Evolutionary conservation across 257 asterid genomes (phyloP).

Genomic region (Gentiana straminea): DNA sequence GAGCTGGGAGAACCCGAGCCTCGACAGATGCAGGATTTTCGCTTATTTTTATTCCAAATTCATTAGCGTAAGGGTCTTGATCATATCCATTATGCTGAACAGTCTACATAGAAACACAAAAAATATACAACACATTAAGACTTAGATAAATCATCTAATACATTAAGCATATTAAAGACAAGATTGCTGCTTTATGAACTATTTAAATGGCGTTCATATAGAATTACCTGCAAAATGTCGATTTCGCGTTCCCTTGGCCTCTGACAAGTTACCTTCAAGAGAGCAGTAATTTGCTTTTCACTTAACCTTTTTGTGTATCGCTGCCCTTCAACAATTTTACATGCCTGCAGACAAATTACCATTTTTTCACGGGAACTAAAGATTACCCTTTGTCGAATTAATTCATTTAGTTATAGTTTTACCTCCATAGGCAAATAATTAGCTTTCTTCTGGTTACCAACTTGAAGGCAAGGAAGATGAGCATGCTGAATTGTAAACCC

Average conservation of each 20-base stretch:
- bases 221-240: conserved; percentile 73
- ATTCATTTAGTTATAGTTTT: background rate
- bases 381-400: background rate
- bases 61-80: conserved; percentile 88
- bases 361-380: conserved; percentile 10
- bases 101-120: conserved; percentile 39
- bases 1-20: conserved; percentile 98
- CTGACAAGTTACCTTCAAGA: conserved; percentile 91
- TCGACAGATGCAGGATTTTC: conserved; percentile 82
- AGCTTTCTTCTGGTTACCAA: conserved; percentile 99
- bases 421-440: conserved; percentile 99
- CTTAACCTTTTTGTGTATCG: conserved; percentile 94
- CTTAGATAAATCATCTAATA: conserved; percentile 1
- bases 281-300: conserved; percentile 91
- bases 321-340: conserved; percentile 98
- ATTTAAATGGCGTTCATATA: no score
- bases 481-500: conserved; percentile 81
- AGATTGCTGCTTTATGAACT: no score
- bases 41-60: conserved; percentile 83
- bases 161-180: no score
- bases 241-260: conserved; percentile 94
- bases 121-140: background rate
- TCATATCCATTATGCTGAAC: conserved; percentile 79
- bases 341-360: conserved; percentile 42
- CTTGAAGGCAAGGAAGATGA: conserved; percentile 99